A percentile compares a stretch with the other conserved stretches of the same genome.
Conservation (phyloP, 495 filamentous ascomycete genomes). For the Parathielavia hyrcaniae region DNA sequence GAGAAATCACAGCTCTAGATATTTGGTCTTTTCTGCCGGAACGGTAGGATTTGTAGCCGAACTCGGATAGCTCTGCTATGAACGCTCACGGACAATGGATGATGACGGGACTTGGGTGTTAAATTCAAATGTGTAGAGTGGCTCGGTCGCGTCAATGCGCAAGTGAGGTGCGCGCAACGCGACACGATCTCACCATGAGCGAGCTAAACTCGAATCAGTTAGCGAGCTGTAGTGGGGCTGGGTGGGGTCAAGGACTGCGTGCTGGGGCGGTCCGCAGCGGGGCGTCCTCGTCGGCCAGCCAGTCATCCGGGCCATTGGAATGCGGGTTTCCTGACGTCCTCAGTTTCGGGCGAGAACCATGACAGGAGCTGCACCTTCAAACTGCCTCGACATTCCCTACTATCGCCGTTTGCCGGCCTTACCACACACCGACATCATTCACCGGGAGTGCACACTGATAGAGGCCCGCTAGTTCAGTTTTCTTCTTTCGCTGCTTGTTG, state of each 20-base stretch:
- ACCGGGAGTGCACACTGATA: not conserved
- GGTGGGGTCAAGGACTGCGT: not conserved
- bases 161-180: too few relatives aligned
- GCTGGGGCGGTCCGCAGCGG: slow-evolving; percentile 5
- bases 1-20: not conserved
- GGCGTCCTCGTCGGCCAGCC: slow-evolving; percentile 8
- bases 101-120: too few relatives aligned
- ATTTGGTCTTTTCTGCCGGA: not conserved
- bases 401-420: not conserved
- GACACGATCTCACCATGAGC: too few relatives aligned
- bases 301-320: slow-evolving; percentile 12
- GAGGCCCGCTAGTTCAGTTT: not conserved
- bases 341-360: slow-evolving; percentile 5
- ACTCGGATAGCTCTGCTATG: too few relatives aligned
- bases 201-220: too few relatives aligned
- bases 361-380: not conserved
- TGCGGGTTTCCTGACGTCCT: not conserved
- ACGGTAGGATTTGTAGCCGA: not conserved
- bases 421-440: not conserved
- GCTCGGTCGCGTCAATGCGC: too few relatives aligned
- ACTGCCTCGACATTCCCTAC: not conserved
- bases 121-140: too few relatives aligned
- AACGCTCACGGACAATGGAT: too few relatives aligned
- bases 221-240: not conserved
- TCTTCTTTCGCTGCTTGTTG: not conserved